phyloP scores from a whole-genome alignment of 176 grass and related monocot species.

The Stipa capillata region DNA sequence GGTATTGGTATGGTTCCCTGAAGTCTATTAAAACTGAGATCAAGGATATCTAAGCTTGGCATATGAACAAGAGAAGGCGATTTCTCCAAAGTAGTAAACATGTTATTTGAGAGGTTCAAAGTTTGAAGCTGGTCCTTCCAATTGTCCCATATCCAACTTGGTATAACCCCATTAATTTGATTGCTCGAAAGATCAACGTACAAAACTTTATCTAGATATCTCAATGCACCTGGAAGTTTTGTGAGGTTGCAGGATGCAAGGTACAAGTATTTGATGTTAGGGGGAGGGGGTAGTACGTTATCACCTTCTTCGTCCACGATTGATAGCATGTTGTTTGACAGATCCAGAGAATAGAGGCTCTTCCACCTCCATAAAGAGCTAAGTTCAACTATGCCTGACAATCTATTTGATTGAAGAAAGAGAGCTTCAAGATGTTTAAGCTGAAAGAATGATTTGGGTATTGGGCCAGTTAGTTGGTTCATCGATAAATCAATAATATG shows the following conservation, averaged over 20 bases:
- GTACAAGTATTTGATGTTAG: neutral
- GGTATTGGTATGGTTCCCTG: neutral
- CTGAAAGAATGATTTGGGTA: slow-evolving; percentile 16
- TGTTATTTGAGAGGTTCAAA: neutral
- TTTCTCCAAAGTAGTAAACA: neutral
- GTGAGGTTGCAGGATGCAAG: slow-evolving; percentile 33
- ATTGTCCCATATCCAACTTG: slow-evolving; percentile 11
- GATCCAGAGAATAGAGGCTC: accelerated
- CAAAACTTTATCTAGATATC: neutral
- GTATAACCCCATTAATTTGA: slow-evolving; percentile 10
- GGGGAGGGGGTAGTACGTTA: neutral
- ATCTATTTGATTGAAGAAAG: neutral
- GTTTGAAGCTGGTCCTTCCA: neutral
- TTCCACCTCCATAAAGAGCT: neutral
- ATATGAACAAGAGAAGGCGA: neutral
- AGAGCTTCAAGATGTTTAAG: neutral
- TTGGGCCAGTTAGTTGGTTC: slow-evolving; percentile 2
- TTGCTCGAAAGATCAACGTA: neutral
- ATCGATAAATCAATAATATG: accelerated
- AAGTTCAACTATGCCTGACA: slow-evolving; percentile 17
- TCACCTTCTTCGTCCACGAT: neutral
- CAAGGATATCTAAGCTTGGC: neutral
- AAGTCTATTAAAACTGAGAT: slow-evolving; percentile 3
- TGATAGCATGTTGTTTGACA: slow-evolving; percentile 20
- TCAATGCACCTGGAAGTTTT: neutral